Evolutionary conservation across 306 rosid species (phyloP), one percentile per base, ranked within the genome.

Genomic region (Pterocarpus santalinus): DNA sequence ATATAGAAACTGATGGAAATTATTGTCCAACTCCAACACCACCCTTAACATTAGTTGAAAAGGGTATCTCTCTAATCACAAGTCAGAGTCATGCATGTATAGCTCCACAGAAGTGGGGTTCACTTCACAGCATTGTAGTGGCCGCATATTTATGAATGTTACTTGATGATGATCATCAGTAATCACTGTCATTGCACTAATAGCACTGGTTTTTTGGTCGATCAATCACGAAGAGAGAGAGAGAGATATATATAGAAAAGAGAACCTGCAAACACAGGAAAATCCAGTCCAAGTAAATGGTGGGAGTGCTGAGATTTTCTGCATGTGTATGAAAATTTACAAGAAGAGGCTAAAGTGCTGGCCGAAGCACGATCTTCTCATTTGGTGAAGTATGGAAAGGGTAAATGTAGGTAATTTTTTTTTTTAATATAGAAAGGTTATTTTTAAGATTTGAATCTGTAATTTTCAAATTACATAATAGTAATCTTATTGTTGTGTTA

Each of bases 121-220:
- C 73, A 44, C n/a, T 67, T 43, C 57, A 12, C 38, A 22, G 15
- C 38, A 43, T 14, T 15, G 28, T 22, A 63, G 22, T 13, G 14
- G 28, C 16, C 5, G 17, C 4, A 38, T 15, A 65, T 52, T 28
- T 13, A 65, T 65, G 52, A 55, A 53, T 77, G 81, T 39, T 66
- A 51, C 13, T 77, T 63, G 53, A 66, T 66, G 57, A 39, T 44
- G 56, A 52, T 66, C 67, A 39, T 78, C 68, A 78, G 68, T 78
- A 67, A 39, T 78, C 68, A 78, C 75, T 67, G 58, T 35, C 75
- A 53, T 57, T 30, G 82, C 69, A 65, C 57, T 60, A 66, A 55
- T 39, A 6, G 82, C 58, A 34, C 55, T 62, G 55, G 47, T 51
- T 56, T 49, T 22, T 0, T 38, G 8, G 43, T 56, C 65, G 47